These are phyloP conservation scores for Fusarium sp. DNA, from an alignment of 2,329 filamentous ascomycete genomes.

Conservation along the genomic window DNA sequence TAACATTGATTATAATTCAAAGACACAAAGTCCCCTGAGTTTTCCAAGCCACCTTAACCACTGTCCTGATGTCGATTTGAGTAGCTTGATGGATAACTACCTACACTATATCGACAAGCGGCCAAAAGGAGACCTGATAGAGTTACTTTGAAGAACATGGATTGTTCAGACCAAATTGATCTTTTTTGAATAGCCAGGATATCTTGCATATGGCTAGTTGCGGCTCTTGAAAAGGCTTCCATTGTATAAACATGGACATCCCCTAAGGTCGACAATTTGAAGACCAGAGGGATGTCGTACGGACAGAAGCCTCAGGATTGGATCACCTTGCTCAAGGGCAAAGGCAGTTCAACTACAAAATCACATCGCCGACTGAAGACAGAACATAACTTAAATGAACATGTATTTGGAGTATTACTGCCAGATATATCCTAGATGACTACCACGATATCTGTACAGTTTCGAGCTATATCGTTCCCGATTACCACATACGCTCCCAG, in stretches of 20 bases:
- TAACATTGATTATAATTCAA: neutral
- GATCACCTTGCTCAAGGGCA: neutral
- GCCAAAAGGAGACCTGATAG: neutral
- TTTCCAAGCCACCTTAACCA: neutral
- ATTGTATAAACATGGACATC: neutral
- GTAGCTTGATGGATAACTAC: neutral
- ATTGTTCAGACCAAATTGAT: too few species aligned
- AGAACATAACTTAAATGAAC: neutral
- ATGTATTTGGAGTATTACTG: slow-evolving; percentile 4
- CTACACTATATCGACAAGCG: neutral
- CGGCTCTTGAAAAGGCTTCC: neutral
- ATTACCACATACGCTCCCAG: slow-evolving; percentile 55
- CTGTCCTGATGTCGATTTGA: neutral
- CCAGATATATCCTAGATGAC: neutral
- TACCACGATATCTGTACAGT: neutral
- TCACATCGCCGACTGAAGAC: neutral
- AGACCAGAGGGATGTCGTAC: neutral
- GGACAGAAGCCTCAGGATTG: neutral
- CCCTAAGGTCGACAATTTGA: too few species aligned
- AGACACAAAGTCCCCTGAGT: too few species aligned
- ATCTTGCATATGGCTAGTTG: neutral
- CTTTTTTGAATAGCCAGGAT: fast-evolving
- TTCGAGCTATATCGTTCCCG: neutral
- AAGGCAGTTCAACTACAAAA: neutral
- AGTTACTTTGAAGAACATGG: fast-evolving